Evolutionary conservation across 2,329 filamentous ascomycete species (phyloP), one percentile per base, ranked within the genome.

Genomic region (Lizonia empirigonia): DNA sequence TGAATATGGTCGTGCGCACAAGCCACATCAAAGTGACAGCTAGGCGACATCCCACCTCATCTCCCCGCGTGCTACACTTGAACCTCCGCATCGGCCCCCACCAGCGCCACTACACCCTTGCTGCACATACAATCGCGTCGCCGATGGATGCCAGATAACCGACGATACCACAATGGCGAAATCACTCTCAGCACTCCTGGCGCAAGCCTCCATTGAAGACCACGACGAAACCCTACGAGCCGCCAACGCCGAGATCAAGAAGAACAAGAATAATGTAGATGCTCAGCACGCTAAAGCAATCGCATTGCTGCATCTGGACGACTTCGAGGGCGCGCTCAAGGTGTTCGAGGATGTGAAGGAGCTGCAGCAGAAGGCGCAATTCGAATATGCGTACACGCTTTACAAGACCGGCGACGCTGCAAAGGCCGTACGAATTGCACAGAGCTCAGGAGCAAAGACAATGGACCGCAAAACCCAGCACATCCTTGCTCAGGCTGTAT

Each of bases 311-410:
- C 91, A 91, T 70, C 83, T 94, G 62, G 90, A 94, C 73, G 87
- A 89, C 51, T 94, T 88, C 72, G 84, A 89, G 50, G 90, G 94
- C 71, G 89, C 88, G 36, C 77, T 91, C 38, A 84, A 84, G 52
- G 81, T 84, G 47, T 81, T 93, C 52, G 82, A 85, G 53, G 83
- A 85, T 27, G 85, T 80, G 15, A 77, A 82, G 50, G 78, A 76
- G 57, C 75, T 92, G 50, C 83, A 86, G 67, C 76, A 82, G 30
- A 74, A 75, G 50, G 89, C 86, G 59, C 67, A 75, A 13, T 78
- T 92, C 34, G 90, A 92, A 72, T 86, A 86, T 69, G 84, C 88
- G 2, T 95, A 95, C 76, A 87, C 88, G n/a, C 80, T 92, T 16
- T 95, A 94, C 76, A 94, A 92, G 77, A 82, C 84, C 0, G 88